Evolutionary conservation across 2,329 filamentous ascomycete genomes (phyloP).

Genomic region (Trichoderma gracile): DNA sequence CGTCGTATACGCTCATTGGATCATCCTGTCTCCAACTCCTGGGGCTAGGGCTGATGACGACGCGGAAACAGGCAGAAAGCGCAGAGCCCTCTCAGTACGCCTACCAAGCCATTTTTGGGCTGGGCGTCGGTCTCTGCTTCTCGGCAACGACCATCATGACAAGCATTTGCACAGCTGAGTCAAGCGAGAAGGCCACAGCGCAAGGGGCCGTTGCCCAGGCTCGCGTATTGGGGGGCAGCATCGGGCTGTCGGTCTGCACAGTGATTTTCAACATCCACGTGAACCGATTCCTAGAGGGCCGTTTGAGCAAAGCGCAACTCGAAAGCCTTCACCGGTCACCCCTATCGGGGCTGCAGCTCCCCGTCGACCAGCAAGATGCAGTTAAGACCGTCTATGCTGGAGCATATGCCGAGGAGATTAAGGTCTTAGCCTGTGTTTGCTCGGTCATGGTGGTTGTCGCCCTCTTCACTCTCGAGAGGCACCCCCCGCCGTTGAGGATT

Average conservation of each 20-base stretch:
- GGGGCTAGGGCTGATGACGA: slow-evolving; percentile 54
- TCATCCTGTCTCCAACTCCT: slow-evolving; percentile 55
- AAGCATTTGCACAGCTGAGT: slow-evolving; percentile 51
- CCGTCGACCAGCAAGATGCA: slow-evolving; percentile 36
- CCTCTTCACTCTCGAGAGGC: slow-evolving; percentile 47
- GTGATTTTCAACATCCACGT: slow-evolving; percentile 55
- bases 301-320: slow-evolving; percentile 43
- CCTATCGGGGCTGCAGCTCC: slow-evolving; percentile 41
- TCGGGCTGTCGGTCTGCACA: slow-evolving; percentile 61
- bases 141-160: slow-evolving; percentile 60
- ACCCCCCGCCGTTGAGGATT: slow-evolving; percentile 41
- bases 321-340: slow-evolving; percentile 48
- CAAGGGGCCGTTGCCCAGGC: slow-evolving; percentile 62
- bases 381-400: slow-evolving; percentile 47
- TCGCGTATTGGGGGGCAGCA: slow-evolving; percentile 59
- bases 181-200: slow-evolving; percentile 55
- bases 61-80: slow-evolving; percentile 38
- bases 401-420: slow-evolving; percentile 50
- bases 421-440: slow-evolving; percentile 48
- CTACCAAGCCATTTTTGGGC: slow-evolving; percentile 57
- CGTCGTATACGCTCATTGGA: slow-evolving; percentile 51
- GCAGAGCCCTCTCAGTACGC: slow-evolving; percentile 50
- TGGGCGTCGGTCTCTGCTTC: slow-evolving; percentile 61
- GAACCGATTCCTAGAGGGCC: slow-evolving; percentile 40
- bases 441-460: slow-evolving; percentile 47